Evolutionary conservation across 75 land plant species (phyloP).

Genomic region (Ceratopteris richardii): DNA sequence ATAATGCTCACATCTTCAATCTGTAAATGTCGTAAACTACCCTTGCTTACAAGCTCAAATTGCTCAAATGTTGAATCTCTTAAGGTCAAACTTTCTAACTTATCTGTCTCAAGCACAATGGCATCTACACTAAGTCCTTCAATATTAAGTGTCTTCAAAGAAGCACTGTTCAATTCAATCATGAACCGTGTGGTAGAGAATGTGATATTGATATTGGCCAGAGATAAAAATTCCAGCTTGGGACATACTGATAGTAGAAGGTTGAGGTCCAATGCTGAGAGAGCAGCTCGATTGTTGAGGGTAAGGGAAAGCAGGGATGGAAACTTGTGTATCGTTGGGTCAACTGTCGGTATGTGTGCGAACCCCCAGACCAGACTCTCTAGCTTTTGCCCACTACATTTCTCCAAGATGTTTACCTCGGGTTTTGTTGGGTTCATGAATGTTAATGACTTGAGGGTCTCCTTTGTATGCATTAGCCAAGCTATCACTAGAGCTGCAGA

Average conservation of each 20-base stretch:
- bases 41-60: constrained; percentile 60
- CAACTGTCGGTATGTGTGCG: constrained; percentile 47
- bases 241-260: constrained; percentile 69
- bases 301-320: constrained; percentile 48
- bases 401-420: constrained; percentile 57
- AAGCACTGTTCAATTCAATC: constrained; percentile 49
- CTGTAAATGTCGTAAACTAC: constrained; percentile 41
- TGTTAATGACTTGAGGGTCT: constrained; percentile 38
- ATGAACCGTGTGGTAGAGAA: constrained; percentile 52
- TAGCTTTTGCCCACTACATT: constrained; percentile 62
- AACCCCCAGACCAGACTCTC: constrained; percentile 45
- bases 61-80: constrained; percentile 54
- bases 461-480: constrained; percentile 81
- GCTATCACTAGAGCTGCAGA: constrained; percentile 79
- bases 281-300: constrained; percentile 40
- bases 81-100: constrained; percentile 47
- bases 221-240: constrained; percentile 44
- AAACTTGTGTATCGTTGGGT: constrained; percentile 61
- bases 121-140: constrained; percentile 64
- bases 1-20: constrained; percentile 69
- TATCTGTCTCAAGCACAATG: constrained; percentile 64
- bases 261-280: constrained; percentile 71
- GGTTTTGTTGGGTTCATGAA: constrained; percentile 55
- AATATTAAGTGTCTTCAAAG: constrained; percentile 43
- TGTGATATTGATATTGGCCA: constrained; percentile 45